Percentiles rank a stretch among this genome's conserved stretches.
phyloP scores from a whole-genome alignment of 371 early-diverging fungal genomes.

The Mortierella sp. region DNA sequence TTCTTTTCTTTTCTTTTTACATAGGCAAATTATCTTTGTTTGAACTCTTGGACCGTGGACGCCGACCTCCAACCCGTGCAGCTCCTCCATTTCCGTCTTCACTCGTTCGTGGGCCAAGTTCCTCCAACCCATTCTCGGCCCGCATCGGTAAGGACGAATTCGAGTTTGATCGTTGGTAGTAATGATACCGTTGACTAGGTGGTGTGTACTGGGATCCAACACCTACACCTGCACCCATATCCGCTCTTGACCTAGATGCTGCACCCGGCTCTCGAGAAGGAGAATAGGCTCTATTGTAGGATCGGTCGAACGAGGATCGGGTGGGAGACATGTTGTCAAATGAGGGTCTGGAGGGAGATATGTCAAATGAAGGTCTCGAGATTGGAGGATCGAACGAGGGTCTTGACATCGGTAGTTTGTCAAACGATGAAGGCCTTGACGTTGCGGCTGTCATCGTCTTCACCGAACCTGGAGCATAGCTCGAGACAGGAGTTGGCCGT shows the following conservation, averaged over 20 bases:
- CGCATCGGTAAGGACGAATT: too few species aligned
- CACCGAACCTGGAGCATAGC: too few species aligned
- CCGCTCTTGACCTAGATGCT: neutral
- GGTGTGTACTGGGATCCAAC: neutral
- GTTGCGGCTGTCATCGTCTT: too few species aligned
- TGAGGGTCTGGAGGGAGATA: too few species aligned
- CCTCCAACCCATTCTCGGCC: neutral
- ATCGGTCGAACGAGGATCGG: too few species aligned
- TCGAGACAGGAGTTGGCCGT: too few species aligned
- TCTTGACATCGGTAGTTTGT: too few species aligned
- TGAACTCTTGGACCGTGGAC: neutral
- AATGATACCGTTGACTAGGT: neutral
- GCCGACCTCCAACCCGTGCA: neutral
- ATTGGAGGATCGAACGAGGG: too few species aligned
- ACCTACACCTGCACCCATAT: neutral
- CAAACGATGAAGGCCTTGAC: too few species aligned
- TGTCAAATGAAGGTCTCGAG: too few species aligned
- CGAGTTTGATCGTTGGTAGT: neutral
- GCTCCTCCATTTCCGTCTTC: neutral
- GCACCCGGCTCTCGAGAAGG: neutral
- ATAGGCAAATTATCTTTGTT: neutral
- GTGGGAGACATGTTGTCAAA: too few species aligned
- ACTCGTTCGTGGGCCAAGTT: neutral
- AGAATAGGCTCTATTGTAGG: neutral
- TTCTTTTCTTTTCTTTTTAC: slow-evolving; percentile 10